Conservation (phyloP, 2,329 filamentous ascomycete species). For the Paracamarosporium sp. region DNA sequence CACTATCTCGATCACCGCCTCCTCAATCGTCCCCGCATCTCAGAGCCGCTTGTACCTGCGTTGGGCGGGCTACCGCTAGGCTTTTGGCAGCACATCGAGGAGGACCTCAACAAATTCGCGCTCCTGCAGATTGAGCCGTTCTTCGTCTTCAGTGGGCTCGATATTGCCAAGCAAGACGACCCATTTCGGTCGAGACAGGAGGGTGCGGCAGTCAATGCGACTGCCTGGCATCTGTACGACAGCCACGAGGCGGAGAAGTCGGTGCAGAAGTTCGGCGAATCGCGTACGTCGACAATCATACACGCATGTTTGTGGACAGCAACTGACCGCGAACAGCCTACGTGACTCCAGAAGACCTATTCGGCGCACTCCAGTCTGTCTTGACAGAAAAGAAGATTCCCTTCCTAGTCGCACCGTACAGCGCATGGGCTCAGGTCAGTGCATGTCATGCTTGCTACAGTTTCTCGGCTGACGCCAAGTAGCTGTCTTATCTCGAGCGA, state of each 20-base stretch:
- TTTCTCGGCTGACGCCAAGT: constrained; percentile 28
- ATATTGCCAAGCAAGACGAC: constrained; percentile 74
- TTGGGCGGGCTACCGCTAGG: constrained; percentile 87
- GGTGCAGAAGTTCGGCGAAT: constrained; percentile 84
- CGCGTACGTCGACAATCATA: constrained; percentile 62
- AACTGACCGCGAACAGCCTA: constrained; percentile 62
- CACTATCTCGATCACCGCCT: constrained; percentile 81
- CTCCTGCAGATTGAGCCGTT: constrained; percentile 75
- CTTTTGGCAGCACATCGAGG: constrained; percentile 75
- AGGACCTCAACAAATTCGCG: constrained; percentile 76
- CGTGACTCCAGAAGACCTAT: constrained; percentile 69
- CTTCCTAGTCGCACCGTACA: constrained; percentile 86
- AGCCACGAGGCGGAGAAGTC: constrained; percentile 79
- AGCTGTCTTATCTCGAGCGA: constrained; percentile 82
- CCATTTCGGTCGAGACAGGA: constrained; percentile 65
- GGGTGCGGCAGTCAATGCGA: constrained; percentile 71
- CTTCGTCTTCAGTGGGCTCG: constrained; percentile 91
- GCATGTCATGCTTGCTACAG: not conserved
- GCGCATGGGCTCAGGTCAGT: constrained; percentile 81
- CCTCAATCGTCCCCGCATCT: constrained; percentile 62
- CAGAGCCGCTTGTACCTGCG: constrained; percentile 88
- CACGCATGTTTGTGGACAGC: not conserved
- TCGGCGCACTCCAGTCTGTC: constrained; percentile 77
- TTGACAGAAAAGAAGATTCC: constrained; percentile 72
- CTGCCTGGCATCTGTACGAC: constrained; percentile 89